Base-by-base conservation (phyloP, 2,329 filamentous ascomycete genomes). In the Aspergillus pseudotamarii region DNA sequence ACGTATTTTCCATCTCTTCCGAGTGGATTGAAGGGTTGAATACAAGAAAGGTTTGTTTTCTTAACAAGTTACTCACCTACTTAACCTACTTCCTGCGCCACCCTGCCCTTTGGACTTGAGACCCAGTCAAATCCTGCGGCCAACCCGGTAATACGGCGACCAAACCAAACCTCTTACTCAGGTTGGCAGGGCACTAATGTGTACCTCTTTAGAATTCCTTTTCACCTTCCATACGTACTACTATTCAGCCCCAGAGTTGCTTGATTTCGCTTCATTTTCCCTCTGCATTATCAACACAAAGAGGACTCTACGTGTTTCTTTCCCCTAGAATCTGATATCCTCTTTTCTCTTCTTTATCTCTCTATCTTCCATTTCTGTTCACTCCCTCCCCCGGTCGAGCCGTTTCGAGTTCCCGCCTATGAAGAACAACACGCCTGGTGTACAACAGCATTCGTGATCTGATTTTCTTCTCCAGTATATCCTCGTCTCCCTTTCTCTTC, bases 61-160 rank as follows among this genome's bases (percentile, higher is more conserved):
- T 32, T n/a, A 4, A 6, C 36, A 34, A 34, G n/a, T 36, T 55
- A 36, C 12, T 23, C 12, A 34, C 54, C 58, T 14, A 28, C 36
- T 23, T 59, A 57, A 50, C 23, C 26, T 60, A 59, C 43, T 62
- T 56, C 45, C 41, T 30, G 34, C 54, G 51, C 53, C 58, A 55
- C 53, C 45, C 55, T 45, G n/a, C 14, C 30, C 32, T 26, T 11
- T 23, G 12, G 26, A 23, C 36, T 43, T 34, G 34, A 61, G 34
- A 54, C 54, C 48, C 28, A 55, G 51, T 38, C 34, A 55, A 38
- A 55, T 55, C 51, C 30, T 55, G 32, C 32, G 34, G 51, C 51
- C 51, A 55, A 55, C 51, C 32, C 32, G 51, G 51, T 55, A 55
- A 55, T 55, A 55, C 51, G 19, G n/a, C 32, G 11, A 38, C 51